Conservation (phyloP, 164 flowering plant species). For the Tetrastigma voinierianum region DNA sequence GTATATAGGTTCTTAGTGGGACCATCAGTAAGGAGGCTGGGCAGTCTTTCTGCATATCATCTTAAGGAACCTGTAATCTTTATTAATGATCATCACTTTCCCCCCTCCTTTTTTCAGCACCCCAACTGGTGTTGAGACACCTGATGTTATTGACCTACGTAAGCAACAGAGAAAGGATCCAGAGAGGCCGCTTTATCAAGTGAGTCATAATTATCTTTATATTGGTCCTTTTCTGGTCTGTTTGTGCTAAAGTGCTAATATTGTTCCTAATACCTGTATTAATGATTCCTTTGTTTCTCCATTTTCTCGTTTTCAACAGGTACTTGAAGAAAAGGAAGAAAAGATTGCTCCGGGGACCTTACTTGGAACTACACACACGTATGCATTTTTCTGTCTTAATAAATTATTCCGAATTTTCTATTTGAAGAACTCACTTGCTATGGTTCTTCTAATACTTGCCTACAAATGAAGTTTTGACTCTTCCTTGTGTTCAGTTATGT, state of each 20-base stretch:
- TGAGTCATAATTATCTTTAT: constrained; percentile 32
- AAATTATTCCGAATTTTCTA: not conserved
- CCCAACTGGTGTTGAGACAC: constrained; percentile 98
- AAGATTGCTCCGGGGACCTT: constrained; percentile 85
- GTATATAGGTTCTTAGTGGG: too few species aligned
- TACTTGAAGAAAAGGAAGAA: constrained; percentile 91
- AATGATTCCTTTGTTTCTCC: not conserved
- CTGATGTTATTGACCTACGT: constrained; percentile 95
- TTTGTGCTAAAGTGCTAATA: not conserved
- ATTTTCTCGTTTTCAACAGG: constrained; percentile 34
- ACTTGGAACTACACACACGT: constrained; percentile 91
- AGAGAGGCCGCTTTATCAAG: constrained; percentile 88
- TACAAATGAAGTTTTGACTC: not conserved
- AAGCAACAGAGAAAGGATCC: constrained; percentile 98
- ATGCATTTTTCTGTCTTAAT: constrained; percentile 19
- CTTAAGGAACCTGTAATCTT: not conserved
- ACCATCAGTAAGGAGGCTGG: too few species aligned
- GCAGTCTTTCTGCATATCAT: too few species aligned
- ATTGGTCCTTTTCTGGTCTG: not conserved
- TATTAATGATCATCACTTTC: not conserved
- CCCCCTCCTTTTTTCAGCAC: constrained; percentile 48
- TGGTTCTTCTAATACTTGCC: not conserved
- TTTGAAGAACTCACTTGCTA: not conserved
- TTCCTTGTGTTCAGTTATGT: constrained; percentile 47
- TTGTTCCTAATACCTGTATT: not conserved